These are phyloP conservation scores for Echinosophora koreensis DNA, from an alignment of 306 rosid genomes.

Conservation along the genomic window DNA sequence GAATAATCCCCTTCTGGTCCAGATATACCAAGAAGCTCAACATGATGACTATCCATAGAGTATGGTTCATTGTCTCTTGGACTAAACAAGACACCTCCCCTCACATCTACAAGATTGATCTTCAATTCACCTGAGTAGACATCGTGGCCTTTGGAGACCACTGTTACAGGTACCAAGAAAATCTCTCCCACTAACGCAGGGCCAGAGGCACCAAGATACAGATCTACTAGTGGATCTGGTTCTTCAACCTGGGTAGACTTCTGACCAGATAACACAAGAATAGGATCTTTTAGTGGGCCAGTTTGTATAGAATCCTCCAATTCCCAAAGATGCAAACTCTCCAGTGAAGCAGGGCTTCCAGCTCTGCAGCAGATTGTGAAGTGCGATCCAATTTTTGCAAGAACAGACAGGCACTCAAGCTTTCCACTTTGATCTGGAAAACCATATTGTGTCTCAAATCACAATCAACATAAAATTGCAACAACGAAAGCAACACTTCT, in stretches of 20 bases:
- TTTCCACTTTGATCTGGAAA: constrained; percentile 90
- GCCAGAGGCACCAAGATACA: constrained; percentile 74
- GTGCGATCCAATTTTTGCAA: constrained; percentile 84
- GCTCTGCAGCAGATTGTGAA: constrained; percentile 93
- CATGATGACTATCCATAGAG: constrained; percentile 75
- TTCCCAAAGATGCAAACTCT: constrained; percentile 86
- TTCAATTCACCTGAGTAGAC: constrained; percentile 88
- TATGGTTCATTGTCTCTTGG: constrained; percentile 79
- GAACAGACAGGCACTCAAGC: constrained; percentile 86
- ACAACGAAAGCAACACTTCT: constrained; percentile 31
- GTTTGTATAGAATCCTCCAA: constrained; percentile 69
- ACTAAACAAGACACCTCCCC: constrained; percentile 92
- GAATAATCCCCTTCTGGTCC: constrained; percentile 76
- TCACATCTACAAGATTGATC: constrained; percentile 95
- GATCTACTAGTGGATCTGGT: constrained; percentile 85
- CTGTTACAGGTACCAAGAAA: constrained; percentile 81
- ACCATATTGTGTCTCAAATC: constrained; percentile 41
- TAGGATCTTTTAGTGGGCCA: constrained; percentile 85
- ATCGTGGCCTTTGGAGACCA: constrained; percentile 79
- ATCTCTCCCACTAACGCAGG: constrained; percentile 92
- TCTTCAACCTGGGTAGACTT: constrained; percentile 91
- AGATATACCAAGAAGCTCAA: constrained; percentile 88
- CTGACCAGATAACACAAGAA: constrained; percentile 84
- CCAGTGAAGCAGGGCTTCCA: constrained; percentile 95
- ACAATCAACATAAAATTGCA: constrained; percentile 28